Evolutionary conservation across 1,284 basidiomycete species (phyloP), one percentile per base, ranked within the genome.

Genomic region (Phlebopus sp.): DNA sequence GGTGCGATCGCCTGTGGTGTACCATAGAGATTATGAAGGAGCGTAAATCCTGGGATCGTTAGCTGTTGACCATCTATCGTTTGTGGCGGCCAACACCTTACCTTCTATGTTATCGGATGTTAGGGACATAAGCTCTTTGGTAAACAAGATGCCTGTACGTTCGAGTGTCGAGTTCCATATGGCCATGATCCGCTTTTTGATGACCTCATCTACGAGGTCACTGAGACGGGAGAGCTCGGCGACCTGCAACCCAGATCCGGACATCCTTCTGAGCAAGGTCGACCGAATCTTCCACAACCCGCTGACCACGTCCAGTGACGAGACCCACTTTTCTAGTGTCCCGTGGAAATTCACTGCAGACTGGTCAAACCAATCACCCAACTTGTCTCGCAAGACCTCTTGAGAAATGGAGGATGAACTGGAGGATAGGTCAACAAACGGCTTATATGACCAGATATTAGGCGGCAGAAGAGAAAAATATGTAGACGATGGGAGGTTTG

Each of bases 401-500:
- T 69, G 70, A 4, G 76, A 62, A 14, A 82, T 61, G 5, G 71
- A 72, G 13, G 80, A 73, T 1, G 78, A 79, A 2, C 76, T 65
- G 0, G 86, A 82, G 8, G 69, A 67, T 9, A 80, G 65, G 55
- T 90, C 86, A 48, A 90, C 74, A 59, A 86, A 89, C 17, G 89
- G 88, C 55, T 79, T 83, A 60, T 89, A 90, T 9, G 76, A 74
- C 51, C 74, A 74, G 52, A 91, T 75, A 49, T 73, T 77, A 3
- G 71, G 60, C 0, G 87, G 86, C 0, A 91, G 74, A 36, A 86
- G 70, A 18, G 79, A 72, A 55, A 89, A 79, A 51, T 87, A 83
- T 10, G 82, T 77, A 0, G 86, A 84, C 1, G 88, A 89, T 0
- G 87, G 87, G 15, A 91, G 72, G 11, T 75, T 75, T 14, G 72